Evolutionary conservation across 2,329 filamentous ascomycete genomes (phyloP).

Genomic region (Eutypella sp.): DNA sequence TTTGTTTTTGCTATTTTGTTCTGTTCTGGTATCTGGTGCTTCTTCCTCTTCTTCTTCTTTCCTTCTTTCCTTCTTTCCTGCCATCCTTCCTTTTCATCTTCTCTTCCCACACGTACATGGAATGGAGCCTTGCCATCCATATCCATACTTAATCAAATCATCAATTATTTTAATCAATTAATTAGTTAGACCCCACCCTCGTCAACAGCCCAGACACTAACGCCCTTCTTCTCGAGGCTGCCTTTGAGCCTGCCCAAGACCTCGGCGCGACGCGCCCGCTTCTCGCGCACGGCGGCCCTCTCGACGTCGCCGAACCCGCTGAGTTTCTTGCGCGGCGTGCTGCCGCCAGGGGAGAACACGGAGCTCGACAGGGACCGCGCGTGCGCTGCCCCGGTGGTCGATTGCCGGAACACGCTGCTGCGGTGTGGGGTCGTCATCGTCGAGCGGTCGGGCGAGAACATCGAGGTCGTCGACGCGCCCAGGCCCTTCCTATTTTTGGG

Average conservation of each 20-base stretch:
- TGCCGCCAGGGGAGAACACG: constrained; percentile 23
- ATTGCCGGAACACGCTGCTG: constrained; percentile 34
- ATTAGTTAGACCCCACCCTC: constrained; percentile 39
- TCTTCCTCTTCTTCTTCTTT: too few species aligned
- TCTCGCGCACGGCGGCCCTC: constrained; percentile 51
- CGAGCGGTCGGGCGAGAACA: constrained; percentile 34
- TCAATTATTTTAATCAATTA: neutral
- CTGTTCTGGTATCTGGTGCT: too few species aligned
- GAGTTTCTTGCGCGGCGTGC: constrained; percentile 53
- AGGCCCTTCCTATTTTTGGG: constrained; percentile 15
- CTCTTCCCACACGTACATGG: neutral
- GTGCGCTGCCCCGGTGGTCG: too few species aligned
- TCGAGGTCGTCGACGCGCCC: constrained; percentile 16
- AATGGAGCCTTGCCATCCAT: neutral
- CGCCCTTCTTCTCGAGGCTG: constrained; percentile 45
- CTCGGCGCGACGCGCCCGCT: constrained; percentile 46
- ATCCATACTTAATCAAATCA: neutral
- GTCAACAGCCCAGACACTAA: constrained; percentile 46
- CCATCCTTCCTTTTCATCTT: too few species aligned
- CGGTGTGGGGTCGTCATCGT: constrained; percentile 31
- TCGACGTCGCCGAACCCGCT: constrained; percentile 57
- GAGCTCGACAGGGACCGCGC: constrained; percentile 41
- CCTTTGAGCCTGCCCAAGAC: constrained; percentile 48
- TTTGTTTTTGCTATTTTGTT: too few species aligned
- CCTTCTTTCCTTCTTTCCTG: too few species aligned